Percentiles rank a stretch among this genome's conserved stretches.
Conservation (phyloP, 2,329 filamentous ascomycete genomes). For the Cladosporium halotolerans region DNA sequence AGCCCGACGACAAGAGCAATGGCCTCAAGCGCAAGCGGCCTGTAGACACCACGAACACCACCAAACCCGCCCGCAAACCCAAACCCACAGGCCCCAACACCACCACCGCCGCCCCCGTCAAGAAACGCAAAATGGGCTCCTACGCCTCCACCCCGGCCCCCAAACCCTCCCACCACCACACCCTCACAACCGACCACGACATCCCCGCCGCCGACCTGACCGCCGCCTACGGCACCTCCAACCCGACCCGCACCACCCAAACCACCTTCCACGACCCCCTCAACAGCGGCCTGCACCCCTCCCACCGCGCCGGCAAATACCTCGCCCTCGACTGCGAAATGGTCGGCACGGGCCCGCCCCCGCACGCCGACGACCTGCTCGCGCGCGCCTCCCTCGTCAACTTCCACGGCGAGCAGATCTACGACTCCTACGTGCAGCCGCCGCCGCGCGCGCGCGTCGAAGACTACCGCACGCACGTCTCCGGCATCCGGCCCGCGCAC, state of each 20-base stretch:
- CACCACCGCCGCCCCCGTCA: constrained; percentile 4
- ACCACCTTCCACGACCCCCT: constrained; percentile 34
- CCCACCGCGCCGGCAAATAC: constrained; percentile 76
- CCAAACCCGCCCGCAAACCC: constrained; percentile 6
- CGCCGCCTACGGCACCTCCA: constrained; percentile 55
- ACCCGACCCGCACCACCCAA: constrained; percentile 54
- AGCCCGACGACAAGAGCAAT: constrained; percentile 24
- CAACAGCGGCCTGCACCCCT: constrained; percentile 41
- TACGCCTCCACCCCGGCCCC: constrained; percentile 26
- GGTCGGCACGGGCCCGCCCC: constrained; percentile 71
- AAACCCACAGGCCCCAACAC: not conserved
- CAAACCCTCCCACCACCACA: constrained; percentile 44
- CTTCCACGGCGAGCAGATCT: constrained; percentile 85
- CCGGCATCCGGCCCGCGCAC: constrained; percentile 69
- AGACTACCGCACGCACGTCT: constrained; percentile 84
- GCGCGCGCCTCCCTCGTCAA: constrained; percentile 88
- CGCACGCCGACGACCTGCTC: constrained; percentile 65
- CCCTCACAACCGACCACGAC: constrained; percentile 39
- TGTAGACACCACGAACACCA: constrained; percentile 16
- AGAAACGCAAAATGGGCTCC: constrained; percentile 49
- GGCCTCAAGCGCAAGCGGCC: constrained; percentile 31
- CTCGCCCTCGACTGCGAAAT: constrained; percentile 95
- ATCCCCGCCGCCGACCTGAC: constrained; percentile 55
- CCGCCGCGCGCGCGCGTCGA: constrained; percentile 60
- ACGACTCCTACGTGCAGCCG: constrained; percentile 85